These are phyloP conservation scores for Talaromyces sp. DNA, from an alignment of 2,329 filamentous ascomycete species.

Conservation along the genomic window DNA sequence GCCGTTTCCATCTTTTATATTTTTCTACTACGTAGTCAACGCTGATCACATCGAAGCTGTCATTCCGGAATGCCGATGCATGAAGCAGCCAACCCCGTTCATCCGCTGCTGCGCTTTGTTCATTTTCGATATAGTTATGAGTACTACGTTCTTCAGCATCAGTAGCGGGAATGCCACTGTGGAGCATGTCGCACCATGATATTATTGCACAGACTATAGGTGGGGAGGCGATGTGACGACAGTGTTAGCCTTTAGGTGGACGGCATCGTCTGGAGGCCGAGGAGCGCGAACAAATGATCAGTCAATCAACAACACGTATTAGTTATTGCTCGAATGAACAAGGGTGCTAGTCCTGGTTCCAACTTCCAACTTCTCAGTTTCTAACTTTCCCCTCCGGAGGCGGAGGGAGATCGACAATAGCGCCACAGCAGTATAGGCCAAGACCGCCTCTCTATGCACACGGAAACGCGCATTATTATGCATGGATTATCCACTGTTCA, in stretches of 20 bases:
- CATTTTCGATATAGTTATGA: neutral
- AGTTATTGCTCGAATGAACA: neutral
- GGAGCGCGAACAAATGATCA: neutral
- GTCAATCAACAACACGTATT: neutral
- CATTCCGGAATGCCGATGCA: neutral
- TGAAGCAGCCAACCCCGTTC: neutral
- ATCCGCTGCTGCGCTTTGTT: neutral
- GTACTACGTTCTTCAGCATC: neutral
- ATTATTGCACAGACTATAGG: neutral
- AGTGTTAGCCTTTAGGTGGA: too few relatives aligned
- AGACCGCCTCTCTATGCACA: neutral
- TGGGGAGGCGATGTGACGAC: neutral
- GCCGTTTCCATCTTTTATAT: neutral
- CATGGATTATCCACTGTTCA: too few relatives aligned
- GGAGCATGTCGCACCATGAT: neutral
- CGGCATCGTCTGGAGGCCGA: too few relatives aligned
- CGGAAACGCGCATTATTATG: too few relatives aligned
- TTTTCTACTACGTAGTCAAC: neutral
- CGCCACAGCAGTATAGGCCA: too few relatives aligned
- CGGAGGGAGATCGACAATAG: too few relatives aligned
- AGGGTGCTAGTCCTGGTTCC: neutral
- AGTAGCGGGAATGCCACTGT: neutral
- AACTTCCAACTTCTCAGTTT: neutral
- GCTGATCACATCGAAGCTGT: neutral
- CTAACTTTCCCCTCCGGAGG: too few relatives aligned